Percentiles rank a stretch among this genome's conserved stretches.
Conservation (phyloP, 805 yeast species). For the Metschnikowia kofuensis region DNA sequence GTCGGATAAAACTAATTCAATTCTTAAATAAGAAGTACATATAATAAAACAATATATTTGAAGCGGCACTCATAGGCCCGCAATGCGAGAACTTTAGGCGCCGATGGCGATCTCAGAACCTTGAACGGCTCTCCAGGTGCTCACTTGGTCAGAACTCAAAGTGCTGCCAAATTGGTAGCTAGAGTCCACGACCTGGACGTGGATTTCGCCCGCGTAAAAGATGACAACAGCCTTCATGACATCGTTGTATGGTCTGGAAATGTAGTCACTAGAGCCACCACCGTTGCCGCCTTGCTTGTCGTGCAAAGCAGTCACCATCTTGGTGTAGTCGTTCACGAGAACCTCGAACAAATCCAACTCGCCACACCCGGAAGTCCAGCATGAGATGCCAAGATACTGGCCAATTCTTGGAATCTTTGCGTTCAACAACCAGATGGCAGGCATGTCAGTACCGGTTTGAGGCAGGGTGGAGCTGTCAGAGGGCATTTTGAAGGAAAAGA, state of each 20-base stretch:
- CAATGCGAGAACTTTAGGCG: not conserved
- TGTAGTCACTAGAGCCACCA: slow-evolving; percentile 86
- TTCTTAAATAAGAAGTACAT: slow-evolving; percentile 3
- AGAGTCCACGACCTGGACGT: slow-evolving; percentile 60
- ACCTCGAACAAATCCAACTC: slow-evolving; percentile 95
- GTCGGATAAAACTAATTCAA: not conserved
- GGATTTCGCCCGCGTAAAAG: slow-evolving; percentile 57
- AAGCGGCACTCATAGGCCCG: not conserved
- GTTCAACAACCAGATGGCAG: slow-evolving; percentile 94
- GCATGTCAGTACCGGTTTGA: slow-evolving; percentile 63
- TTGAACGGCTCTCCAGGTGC: slow-evolving; percentile 50
- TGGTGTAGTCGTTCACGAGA: slow-evolving; percentile 61
- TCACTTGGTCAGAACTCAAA: slow-evolving; percentile 46
- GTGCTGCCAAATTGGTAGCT: slow-evolving; percentile 49
- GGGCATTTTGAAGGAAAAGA: slow-evolving; percentile 95
- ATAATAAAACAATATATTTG: slow-evolving; percentile 10
- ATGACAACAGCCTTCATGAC: slow-evolving; percentile 89
- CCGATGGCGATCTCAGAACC: slow-evolving; percentile 47
- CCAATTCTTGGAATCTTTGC: slow-evolving; percentile 95
- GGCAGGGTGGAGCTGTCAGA: slow-evolving; percentile 38
- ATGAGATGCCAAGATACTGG: slow-evolving; percentile 87
- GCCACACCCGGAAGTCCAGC: slow-evolving; percentile 98
- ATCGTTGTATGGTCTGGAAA: slow-evolving; percentile 74
- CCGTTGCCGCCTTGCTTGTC: slow-evolving; percentile 73
- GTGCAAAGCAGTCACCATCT: slow-evolving; percentile 80